Evolutionary conservation across 1,284 basidiomycete genomes (phyloP).

Genomic region (Ceratobasidium sp.): DNA sequence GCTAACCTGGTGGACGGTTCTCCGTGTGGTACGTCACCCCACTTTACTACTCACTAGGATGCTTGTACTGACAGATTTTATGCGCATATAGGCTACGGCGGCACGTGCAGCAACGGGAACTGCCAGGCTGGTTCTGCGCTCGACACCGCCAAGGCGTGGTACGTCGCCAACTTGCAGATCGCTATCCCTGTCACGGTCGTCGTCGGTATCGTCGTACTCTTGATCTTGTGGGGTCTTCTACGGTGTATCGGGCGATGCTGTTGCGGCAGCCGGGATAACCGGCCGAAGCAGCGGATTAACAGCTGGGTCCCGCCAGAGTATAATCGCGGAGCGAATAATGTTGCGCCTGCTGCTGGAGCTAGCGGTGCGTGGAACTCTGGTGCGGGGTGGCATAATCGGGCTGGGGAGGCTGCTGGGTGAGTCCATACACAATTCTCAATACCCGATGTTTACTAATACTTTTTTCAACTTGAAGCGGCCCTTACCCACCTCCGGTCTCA

Average conservation of each 20-base stretch:
- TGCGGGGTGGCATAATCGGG: conserved; percentile 31
- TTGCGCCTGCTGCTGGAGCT: neutral
- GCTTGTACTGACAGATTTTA: neutral
- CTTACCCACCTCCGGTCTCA: conserved; percentile 18
- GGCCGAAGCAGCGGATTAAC: conserved; percentile 31
- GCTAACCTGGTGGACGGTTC: conserved; percentile 87
- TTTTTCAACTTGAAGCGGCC: conserved; percentile 22
- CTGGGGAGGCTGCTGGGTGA: conserved; percentile 37
- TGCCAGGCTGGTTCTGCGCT: conserved; percentile 77
- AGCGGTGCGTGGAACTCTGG: conserved; percentile 30
- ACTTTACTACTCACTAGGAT: conserved; percentile 21
- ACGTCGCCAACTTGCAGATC: conserved; percentile 81
- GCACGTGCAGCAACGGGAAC: conserved; percentile 73
- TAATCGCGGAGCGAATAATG: neutral
- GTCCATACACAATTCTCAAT: neutral
- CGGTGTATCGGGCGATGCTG: conserved; percentile 26
- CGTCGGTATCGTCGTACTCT: conserved; percentile 71
- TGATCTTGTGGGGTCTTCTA: conserved; percentile 61
- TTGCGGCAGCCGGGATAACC: conserved; percentile 4
- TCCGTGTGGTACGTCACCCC: conserved; percentile 73
- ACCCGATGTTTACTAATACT: neutral
- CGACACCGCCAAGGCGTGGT: conserved; percentile 79
- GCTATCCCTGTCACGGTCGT: conserved; percentile 84
- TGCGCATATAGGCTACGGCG: conserved; percentile 70
- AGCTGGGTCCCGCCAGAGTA: conserved; percentile 38